Conservation (phyloP, 2,329 filamentous ascomycete species). For the Ambrosiella xylebori region DNA sequence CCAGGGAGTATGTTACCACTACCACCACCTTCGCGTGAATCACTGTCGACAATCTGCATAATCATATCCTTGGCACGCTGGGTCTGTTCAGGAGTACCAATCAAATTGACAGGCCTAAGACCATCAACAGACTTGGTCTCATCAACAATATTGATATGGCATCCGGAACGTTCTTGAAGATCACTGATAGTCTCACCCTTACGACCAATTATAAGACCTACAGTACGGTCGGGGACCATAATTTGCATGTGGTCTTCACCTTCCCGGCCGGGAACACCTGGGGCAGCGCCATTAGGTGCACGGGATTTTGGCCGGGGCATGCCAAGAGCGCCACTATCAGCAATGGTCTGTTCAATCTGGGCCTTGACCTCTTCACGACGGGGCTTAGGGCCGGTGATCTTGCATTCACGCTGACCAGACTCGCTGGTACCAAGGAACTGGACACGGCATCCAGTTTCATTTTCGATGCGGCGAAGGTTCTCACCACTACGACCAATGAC, state of each 20-base stretch:
- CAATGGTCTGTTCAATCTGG: slow-evolving; percentile 57
- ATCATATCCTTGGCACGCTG: slow-evolving; percentile 71
- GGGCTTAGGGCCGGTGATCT: slow-evolving; percentile 58
- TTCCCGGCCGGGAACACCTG: slow-evolving; percentile 40
- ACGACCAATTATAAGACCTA: slow-evolving; percentile 84
- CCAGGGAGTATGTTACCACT: slow-evolving; percentile 17
- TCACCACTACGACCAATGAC: slow-evolving; percentile 86
- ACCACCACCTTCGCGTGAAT: slow-evolving; percentile 43
- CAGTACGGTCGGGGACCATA: slow-evolving; percentile 86
- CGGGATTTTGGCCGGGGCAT: slow-evolving; percentile 24
- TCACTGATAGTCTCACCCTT: slow-evolving; percentile 87
- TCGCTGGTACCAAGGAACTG: slow-evolving; percentile 72
- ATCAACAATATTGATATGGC: slow-evolving; percentile 87
- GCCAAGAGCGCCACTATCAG: slow-evolving; percentile 21
- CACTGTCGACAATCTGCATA: slow-evolving; percentile 86
- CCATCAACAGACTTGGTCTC: slow-evolving; percentile 89
- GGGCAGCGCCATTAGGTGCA: neutral
- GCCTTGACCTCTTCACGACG: slow-evolving; percentile 62
- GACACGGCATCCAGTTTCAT: slow-evolving; percentile 65
- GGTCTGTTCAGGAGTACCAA: slow-evolving; percentile 59
- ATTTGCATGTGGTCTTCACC: slow-evolving; percentile 80
- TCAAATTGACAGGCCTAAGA: slow-evolving; percentile 75
- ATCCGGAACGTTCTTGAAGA: slow-evolving; percentile 79
- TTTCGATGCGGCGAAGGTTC: slow-evolving; percentile 70
- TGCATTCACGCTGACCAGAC: slow-evolving; percentile 64